These are phyloP conservation scores for Ensete glaucum DNA, from an alignment of 176 grass and related monocot species.

Conservation along the genomic window DNA sequence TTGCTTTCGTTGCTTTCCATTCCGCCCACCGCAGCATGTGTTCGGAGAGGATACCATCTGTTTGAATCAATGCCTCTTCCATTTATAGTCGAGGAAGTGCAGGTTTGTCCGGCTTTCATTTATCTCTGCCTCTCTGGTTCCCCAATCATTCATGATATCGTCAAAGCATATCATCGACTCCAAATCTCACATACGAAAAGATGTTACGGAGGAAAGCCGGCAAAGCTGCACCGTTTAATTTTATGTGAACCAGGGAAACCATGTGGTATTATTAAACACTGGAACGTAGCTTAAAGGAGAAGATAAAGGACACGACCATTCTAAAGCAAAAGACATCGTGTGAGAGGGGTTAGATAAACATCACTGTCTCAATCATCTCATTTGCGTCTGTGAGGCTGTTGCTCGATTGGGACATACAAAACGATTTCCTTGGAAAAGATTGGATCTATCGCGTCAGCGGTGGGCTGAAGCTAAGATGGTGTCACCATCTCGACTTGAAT, in stretches of 20 bases:
- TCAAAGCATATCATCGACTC: too few species aligned
- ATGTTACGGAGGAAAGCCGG: not conserved
- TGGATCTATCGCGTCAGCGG: not conserved
- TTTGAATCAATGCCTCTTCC: too few species aligned
- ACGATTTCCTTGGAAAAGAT: not conserved
- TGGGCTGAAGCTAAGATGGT: not conserved
- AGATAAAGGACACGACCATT: not conserved
- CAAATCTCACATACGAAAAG: not conserved
- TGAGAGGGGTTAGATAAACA: conserved; percentile 1
- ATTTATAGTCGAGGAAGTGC: too few species aligned
- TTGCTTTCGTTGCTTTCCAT: too few species aligned
- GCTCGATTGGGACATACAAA: not conserved
- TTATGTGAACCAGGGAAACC: not conserved
- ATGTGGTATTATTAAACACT: conserved; percentile 2
- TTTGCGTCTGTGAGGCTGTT: not conserved
- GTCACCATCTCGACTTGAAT: not conserved
- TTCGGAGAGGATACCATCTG: too few species aligned
- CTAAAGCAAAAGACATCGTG: not conserved
- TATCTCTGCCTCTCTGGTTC: too few species aligned
- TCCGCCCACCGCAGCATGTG: too few species aligned
- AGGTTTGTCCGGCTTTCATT: too few species aligned
- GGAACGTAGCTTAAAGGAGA: conserved; percentile 1
- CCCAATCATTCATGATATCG: too few species aligned
- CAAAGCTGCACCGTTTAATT: not conserved
- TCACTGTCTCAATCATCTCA: conserved; percentile 1